Evolutionary conservation across 148 eudicot species (phyloP), one percentile per base, ranked within the genome.

Genomic region (Suaeda aralocaspica): DNA sequence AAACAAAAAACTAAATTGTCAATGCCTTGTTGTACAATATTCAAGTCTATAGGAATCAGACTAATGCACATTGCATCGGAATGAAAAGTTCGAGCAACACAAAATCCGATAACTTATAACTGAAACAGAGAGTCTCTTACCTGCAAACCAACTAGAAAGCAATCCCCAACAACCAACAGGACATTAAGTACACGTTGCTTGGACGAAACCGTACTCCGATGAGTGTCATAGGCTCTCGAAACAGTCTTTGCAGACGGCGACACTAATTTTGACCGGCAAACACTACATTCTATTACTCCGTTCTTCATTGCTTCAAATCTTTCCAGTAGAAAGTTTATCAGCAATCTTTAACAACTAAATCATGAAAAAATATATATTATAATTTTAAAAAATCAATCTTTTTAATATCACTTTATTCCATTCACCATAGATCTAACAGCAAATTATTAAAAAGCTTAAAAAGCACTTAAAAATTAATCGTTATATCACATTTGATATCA

Each of bases 131-230:
- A 10, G 24, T 11, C 26, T 11, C 68, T 66, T 68, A 92, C 97
- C 97, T 92, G 97, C 58, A 92, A 84, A 78, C 97, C 97, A 74
- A 92, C 97, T 36, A 92, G 83, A 63, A 92, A 75, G 66, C 97
- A 92, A 72, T 92, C 97, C 12, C 97, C 97, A 42, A 84, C 96
- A 36, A 92, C 97, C 82, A 92, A 77, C 60, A 89, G 81, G 48
- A 87, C 72, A 71, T 87, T 92, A 48, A 92, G 91, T 9, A 79
- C 88, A 9, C 91, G 86, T 71, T 89, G 97, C 81, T 92, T 92
- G 68, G 96, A 89, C 5, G 97, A 89, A 41, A 83, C 73, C 78
- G 87, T 89, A 78, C 71, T 87, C 84, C 89, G 79, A 58, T 89
- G 87, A 2, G 78, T 76, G 76, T 92, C 97, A 84, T 92, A 92